Evolutionary conservation across 257 asterid genomes (phyloP), one percentile per base, ranked within the genome.

Genomic region (Nicotiana obtusifolia): DNA sequence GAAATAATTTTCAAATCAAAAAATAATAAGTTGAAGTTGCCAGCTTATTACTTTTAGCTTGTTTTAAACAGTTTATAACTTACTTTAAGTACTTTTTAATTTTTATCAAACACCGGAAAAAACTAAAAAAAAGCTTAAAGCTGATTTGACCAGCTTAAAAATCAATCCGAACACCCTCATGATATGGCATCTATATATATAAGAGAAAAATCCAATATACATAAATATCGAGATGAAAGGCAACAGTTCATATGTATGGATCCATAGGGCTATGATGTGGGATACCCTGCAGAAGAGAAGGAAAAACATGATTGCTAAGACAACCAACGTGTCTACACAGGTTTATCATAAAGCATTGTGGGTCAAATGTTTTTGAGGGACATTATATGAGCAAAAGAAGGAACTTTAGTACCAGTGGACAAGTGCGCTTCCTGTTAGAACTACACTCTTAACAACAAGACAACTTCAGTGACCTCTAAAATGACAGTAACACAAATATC

Each of bases 381-480:
- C 59, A 73, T 65, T 31, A 65, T 41, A 24, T 16, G 17, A 30
- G 3, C 47, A 65, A 65, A 30, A 16, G 14, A 28, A 65, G 41
- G 69, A 26, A 64, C 41, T 7, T 65, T 16, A 65, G 26, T 7
- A 15, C 41, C 41, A 73, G 62, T 15, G 49, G 19, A 14, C 78
- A 73, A 20, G 41, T 75, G 57, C 16, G 19, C 57, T 14, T 11
- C 57, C 7, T 52, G 80, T 49, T 47, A 0, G 61, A 47, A 73
- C 20, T 16, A 47, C 26, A 49, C 61, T 73, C 61, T 47, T 47
- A n/a, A 73, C 44, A 24, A 75, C 16, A 24, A 24, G 80, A 75
- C 44, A 73, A 73, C 79, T 47, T 47, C 61, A 47, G 41, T 73
- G 79, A 73, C 61, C 79, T 73, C 79, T 73, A 20, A 37, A 71